phyloP scores from a whole-genome alignment of 768 basidiomycete genomes.

The Termitomyces sp. region DNA sequence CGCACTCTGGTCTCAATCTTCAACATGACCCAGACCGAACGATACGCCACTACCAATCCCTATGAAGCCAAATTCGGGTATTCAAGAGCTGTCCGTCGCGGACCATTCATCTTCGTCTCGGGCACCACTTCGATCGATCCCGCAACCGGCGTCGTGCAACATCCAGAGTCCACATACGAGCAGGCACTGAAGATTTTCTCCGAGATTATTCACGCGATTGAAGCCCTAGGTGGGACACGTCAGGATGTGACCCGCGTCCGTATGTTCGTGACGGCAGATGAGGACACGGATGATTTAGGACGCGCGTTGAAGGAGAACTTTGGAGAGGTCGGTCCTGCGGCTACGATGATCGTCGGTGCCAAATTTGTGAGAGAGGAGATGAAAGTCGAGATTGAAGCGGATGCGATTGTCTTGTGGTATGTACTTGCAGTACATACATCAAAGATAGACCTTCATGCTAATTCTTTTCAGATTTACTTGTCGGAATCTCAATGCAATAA shows the following conservation, averaged over 20 bases:
- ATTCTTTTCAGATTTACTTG: neutral
- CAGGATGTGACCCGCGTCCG: constrained; percentile 41
- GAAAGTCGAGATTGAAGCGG: constrained; percentile 54
- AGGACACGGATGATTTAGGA: constrained; percentile 34
- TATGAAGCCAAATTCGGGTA: constrained; percentile 49
- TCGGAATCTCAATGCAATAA: neutral
- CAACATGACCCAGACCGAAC: constrained; percentile 10
- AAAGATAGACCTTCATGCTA: neutral
- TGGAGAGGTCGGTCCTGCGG: constrained; percentile 39
- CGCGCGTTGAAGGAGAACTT: constrained; percentile 37
- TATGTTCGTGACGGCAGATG: constrained; percentile 41
- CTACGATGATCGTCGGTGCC: constrained; percentile 48
- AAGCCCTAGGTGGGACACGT: constrained; percentile 36
- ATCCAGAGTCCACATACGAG: constrained; percentile 39
- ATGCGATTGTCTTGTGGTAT: constrained; percentile 33
- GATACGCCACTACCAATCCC: constrained; percentile 36
- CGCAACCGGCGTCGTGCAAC: constrained; percentile 30
- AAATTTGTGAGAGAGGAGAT: constrained; percentile 41
- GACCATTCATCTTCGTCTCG: constrained; percentile 48
- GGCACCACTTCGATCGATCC: constrained; percentile 47
- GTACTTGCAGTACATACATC: neutral
- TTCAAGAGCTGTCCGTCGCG: constrained; percentile 46
- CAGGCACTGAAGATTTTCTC: constrained; percentile 40
- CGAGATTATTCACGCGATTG: constrained; percentile 39
- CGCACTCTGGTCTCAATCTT: neutral